Percentiles rank a stretch among this genome's conserved stretches.
Evolutionary conservation across 352 stramenopile genomes (phyloP).

Genomic region (Phytophthora citrophthora): DNA sequence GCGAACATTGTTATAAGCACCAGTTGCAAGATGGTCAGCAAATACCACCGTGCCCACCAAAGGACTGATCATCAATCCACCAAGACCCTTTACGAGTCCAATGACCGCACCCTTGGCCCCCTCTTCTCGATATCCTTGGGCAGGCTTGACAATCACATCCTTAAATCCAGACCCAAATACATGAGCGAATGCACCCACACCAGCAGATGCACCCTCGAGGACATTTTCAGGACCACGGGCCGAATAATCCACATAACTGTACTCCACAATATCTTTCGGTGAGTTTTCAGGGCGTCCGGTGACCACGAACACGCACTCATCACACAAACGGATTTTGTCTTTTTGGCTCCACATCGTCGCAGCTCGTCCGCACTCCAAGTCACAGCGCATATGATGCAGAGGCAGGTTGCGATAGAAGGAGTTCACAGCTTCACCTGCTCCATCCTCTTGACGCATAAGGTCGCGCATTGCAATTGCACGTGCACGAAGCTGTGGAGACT

Average conservation of each 20-base stretch:
- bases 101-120: constrained; percentile 67
- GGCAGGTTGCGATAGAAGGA: constrained; percentile 90
- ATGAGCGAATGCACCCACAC: constrained; percentile 64
- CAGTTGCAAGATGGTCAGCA: constrained; percentile 70
- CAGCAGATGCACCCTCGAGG: constrained; percentile 55
- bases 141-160: constrained; percentile 66
- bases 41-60: constrained; percentile 66
- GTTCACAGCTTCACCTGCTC: constrained; percentile 80
- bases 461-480: constrained; percentile 58
- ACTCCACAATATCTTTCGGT: constrained; percentile 56
- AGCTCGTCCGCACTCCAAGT: constrained; percentile 47
- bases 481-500: constrained; percentile 51
- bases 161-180: constrained; percentile 70
- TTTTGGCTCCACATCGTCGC: constrained; percentile 68
- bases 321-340: constrained; percentile 60
- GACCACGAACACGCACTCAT: constrained; percentile 62
- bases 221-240: constrained; percentile 61
- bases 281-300: constrained; percentile 53
- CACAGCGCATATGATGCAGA: constrained; percentile 89
- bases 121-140: constrained; percentile 63
- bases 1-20: constrained; percentile 62
- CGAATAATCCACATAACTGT: constrained; percentile 67
- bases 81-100: constrained; percentile 61
- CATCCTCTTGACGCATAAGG: constrained; percentile 86
- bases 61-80: constrained; percentile 57